A percentile compares a stretch with the other conserved stretches of the same genome.
phyloP scores from a whole-genome alignment of 805 yeast species.

The Wickerhamomyces hampshirensis region DNA sequence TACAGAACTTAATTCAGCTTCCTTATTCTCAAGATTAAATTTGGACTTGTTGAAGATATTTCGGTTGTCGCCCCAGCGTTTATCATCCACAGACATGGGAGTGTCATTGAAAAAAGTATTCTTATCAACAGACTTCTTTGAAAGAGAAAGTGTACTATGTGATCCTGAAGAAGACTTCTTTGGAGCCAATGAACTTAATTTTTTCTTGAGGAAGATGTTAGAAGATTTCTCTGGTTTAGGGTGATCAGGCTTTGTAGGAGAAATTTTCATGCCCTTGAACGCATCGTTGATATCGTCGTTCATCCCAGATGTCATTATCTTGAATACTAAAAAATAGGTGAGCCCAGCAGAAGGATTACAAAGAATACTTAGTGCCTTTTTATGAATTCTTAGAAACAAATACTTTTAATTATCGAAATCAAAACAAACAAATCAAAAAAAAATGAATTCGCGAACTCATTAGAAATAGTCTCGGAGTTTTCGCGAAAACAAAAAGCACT shows the following conservation, averaged over 20 bases:
- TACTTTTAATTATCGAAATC: not conserved
- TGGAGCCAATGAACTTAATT: constrained; percentile 13
- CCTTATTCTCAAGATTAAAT: constrained; percentile 3
- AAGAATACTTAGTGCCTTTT: too few species aligned
- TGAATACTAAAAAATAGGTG: too few species aligned
- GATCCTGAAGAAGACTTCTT: constrained; percentile 7
- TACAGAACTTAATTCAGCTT: too few species aligned
- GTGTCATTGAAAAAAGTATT: constrained; percentile 15
- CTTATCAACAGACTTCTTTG: constrained; percentile 10
- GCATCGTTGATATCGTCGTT: constrained; percentile 2
- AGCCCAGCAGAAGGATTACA: too few species aligned
- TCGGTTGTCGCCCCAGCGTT: constrained; percentile 19
- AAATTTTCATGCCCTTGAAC: constrained; percentile 9
- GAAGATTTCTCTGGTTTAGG: constrained; percentile 16
- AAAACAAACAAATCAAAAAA: constrained; percentile 2
- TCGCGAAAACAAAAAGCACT: too few species aligned
- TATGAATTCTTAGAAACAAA: too few species aligned
- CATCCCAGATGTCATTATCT: constrained; percentile 6
- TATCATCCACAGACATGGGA: constrained; percentile 21
- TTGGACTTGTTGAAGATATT: constrained; percentile 3
- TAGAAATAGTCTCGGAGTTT: not conserved
- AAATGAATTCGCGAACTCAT: constrained; percentile 4
- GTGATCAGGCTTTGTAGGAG: constrained; percentile 10
- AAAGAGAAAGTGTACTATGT: constrained; percentile 1
- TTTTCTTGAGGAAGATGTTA: constrained; percentile 19